Conservation (phyloP, 306 rosid species). For the Alnus glutinosa region DNA sequence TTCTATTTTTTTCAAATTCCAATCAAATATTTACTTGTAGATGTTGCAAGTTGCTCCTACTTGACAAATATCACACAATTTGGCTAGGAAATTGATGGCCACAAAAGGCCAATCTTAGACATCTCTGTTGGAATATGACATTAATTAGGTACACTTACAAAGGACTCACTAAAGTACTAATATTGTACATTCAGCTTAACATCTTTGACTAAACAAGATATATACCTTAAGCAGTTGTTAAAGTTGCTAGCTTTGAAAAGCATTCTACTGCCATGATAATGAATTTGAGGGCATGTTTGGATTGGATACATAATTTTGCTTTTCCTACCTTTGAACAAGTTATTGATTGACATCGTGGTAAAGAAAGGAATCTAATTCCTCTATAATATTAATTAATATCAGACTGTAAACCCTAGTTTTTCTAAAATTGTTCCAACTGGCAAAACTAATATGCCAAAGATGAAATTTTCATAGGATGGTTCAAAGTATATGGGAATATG, state of each 20-base stretch:
- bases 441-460: too few species aligned
- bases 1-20: slow-evolving; percentile 3
- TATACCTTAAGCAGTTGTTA: slow-evolving; percentile 7
- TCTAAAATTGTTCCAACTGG: too few species aligned
- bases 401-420: too few species aligned
- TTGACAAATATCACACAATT: background rate
- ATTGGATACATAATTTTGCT: background rate
- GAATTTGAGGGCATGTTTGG: slow-evolving; percentile 2
- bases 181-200: slow-evolving; percentile 1
- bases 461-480: too few species aligned
- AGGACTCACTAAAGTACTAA: background rate
- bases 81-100: slow-evolving; percentile 11
- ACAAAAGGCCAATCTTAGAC: background rate
- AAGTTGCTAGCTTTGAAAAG: slow-evolving; percentile 11
- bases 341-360: slow-evolving; percentile 4
- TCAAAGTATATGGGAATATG: too few species aligned
- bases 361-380: background rate
- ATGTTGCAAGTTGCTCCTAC: slow-evolving; percentile 10
- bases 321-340: background rate
- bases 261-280: too few species aligned
- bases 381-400: too few species aligned
- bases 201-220: background rate
- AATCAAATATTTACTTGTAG: background rate
- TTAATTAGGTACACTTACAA: background rate
- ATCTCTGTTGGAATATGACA: slow-evolving; percentile 24